A percentile compares a stretch with the other conserved stretches of the same genome.
phyloP scores from a whole-genome alignment of 106 monocot species.

The Acanthochlamys bracteata region DNA sequence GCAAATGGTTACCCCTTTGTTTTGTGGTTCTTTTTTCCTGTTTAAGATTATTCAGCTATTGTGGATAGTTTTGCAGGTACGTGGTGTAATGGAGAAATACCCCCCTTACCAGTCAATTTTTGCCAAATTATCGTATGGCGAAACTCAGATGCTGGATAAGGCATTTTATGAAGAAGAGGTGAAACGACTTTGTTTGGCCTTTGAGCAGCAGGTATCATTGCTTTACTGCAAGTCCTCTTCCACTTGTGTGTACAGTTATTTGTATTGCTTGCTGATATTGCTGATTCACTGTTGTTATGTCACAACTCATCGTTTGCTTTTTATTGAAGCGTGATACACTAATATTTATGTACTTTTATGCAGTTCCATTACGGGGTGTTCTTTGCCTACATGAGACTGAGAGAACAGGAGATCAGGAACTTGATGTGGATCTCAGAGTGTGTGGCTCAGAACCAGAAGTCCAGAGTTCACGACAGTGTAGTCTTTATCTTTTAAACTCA shows the following conservation, averaged over 20 bases:
- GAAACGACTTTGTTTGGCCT: constrained; percentile 79
- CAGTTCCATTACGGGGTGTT: constrained; percentile 97
- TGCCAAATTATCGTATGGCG: constrained; percentile 82
- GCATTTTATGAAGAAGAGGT: constrained; percentile 99
- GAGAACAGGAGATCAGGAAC: constrained; percentile 94
- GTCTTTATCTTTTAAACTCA: constrained; percentile 73
- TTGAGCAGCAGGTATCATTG: constrained; percentile 80
- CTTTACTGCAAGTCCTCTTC: too few species aligned
- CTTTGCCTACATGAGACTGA: constrained; percentile 83
- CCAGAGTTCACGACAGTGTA: constrained; percentile 88
- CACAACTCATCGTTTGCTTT: too few species aligned
- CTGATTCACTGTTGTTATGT: too few species aligned
- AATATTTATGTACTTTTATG: constrained; percentile 10
- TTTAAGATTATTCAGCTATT: too few species aligned
- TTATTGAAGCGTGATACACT: too few species aligned
- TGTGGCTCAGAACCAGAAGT: constrained; percentile 94
- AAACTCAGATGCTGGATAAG: constrained; percentile 94
- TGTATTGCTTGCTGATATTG: too few species aligned
- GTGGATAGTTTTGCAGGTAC: constrained; percentile 44
- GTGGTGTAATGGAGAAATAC: constrained; percentile 88
- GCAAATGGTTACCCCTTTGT: too few species aligned
- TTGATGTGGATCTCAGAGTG: constrained; percentile 99
- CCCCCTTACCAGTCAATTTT: constrained; percentile 90
- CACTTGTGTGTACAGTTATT: not conserved
- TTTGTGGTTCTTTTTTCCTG: too few species aligned